Conservation (phyloP, 768 basidiomycete species). For the Suillus tomentosus region DNA sequence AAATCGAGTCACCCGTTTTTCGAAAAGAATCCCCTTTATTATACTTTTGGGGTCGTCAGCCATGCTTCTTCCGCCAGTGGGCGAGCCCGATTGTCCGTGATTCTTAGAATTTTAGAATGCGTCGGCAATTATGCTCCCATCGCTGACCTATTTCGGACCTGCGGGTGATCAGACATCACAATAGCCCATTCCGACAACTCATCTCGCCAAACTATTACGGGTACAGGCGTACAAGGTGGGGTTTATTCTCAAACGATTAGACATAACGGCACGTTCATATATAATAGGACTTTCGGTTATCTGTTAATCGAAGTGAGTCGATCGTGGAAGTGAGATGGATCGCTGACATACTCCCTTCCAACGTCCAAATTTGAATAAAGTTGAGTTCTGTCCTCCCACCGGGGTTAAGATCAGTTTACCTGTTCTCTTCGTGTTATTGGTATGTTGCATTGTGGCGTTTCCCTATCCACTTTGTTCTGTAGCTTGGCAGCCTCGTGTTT, state of each 20-base stretch:
- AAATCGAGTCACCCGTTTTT: background rate
- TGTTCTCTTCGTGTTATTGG: background rate
- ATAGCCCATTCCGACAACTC: background rate
- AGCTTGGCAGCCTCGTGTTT: conserved; percentile 5
- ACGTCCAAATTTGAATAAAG: conserved; percentile 3
- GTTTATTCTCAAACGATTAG: background rate
- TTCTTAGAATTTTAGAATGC: conserved; percentile 1
- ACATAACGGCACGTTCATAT: conserved; percentile 3
- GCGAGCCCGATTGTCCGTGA: background rate
- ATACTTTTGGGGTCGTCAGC: background rate
- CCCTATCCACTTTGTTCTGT: conserved; percentile 8
- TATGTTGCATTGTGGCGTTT: background rate
- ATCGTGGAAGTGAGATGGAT: conserved; percentile 1
- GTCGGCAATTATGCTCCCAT: conserved; percentile 10
- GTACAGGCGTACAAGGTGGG: background rate
- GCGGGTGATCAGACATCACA: background rate
- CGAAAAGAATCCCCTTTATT: background rate
- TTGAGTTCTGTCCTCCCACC: conserved; percentile 5
- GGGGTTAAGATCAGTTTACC: background rate
- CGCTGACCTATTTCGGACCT: conserved; percentile 9
- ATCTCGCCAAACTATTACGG: conserved; percentile 5
- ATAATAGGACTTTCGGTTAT: conserved; percentile 8
- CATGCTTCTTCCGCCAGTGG: background rate
- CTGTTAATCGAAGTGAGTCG: background rate
- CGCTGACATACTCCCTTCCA: background rate